phyloP scores from a whole-genome alignment of 116 monocot species.

The Papilionanthe hybrid region DNA sequence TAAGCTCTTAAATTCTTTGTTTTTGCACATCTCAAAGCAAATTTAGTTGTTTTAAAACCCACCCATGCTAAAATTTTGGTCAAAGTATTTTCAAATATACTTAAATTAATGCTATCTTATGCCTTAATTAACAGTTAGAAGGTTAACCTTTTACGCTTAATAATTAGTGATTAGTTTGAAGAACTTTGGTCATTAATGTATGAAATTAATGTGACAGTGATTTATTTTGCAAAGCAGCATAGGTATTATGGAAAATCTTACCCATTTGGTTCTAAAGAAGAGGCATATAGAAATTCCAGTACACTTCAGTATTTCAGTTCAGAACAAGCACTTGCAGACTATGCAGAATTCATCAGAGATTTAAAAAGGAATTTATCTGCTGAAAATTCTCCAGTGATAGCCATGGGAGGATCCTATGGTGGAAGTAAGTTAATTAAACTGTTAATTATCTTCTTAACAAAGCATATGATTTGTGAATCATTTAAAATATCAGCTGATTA shows the following conservation, averaged over 20 bases:
- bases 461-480: too few relatives aligned
- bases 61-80: too few relatives aligned
- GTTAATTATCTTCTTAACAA: neutral
- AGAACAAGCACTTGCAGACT: slow-evolving; percentile 30
- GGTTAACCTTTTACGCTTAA: too few relatives aligned
- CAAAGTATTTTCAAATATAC: too few relatives aligned
- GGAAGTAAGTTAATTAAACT: slow-evolving; percentile 21
- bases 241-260: slow-evolving; percentile 19
- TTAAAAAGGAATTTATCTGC: slow-evolving; percentile 23
- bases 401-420: slow-evolving; percentile 23
- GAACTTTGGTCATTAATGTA: neutral
- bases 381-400: slow-evolving; percentile 18
- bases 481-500: neutral
- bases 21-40: too few relatives aligned
- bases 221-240: slow-evolving; percentile 5
- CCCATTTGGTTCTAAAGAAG: slow-evolving; percentile 14
- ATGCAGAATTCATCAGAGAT: slow-evolving; percentile 15
- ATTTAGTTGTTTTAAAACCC: too few relatives aligned
- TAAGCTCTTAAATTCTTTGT: too few relatives aligned
- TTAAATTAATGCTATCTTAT: too few relatives aligned
- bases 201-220: neutral
- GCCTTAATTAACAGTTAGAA: neutral
- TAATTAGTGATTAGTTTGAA: neutral
- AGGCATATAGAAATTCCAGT: slow-evolving; percentile 13
- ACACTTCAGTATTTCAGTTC: slow-evolving; percentile 21